Evolutionary conservation across 768 basidiomycete species (phyloP).

Genomic region (Xerocomus spinulosus): DNA sequence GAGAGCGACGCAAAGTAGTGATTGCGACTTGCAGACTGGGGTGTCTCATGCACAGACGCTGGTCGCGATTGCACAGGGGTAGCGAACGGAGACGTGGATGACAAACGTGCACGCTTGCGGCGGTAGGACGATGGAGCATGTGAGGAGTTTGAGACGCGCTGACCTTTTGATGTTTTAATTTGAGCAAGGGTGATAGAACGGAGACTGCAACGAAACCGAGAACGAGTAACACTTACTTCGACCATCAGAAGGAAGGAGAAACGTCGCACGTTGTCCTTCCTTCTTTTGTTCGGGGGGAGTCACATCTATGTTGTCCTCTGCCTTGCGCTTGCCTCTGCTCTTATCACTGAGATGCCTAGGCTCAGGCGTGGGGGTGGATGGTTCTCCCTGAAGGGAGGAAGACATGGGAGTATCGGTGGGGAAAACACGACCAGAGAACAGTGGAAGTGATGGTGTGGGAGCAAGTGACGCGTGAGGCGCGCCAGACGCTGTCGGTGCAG

Average conservation of each 20-base stretch:
- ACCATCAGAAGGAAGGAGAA: constrained; percentile 51
- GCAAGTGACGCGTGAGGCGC: constrained; percentile 10
- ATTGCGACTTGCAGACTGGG: constrained; percentile 13
- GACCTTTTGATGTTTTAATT: constrained; percentile 36
- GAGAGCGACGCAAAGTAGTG: constrained; percentile 31
- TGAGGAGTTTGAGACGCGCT: constrained; percentile 50
- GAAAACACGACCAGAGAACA: constrained; percentile 11
- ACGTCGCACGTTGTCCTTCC: constrained; percentile 51
- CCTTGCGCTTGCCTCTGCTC: constrained; percentile 64
- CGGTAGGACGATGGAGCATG: constrained; percentile 70
- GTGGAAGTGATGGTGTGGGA: constrained; percentile 18
- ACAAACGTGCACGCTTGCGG: constrained; percentile 65
- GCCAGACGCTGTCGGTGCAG: constrained; percentile 10
- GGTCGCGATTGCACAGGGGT: constrained; percentile 32
- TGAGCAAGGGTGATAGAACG: constrained; percentile 23
- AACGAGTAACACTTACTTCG: constrained; percentile 45
- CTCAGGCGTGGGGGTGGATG: constrained; percentile 33
- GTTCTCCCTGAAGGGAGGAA: constrained; percentile 17
- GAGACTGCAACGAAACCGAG: constrained; percentile 15
- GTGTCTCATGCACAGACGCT: constrained; percentile 26
- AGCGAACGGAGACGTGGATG: constrained; percentile 34
- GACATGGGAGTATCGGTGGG: constrained; percentile 9
- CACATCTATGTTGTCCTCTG: constrained; percentile 64
- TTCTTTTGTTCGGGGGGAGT: constrained; percentile 63
- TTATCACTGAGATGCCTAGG: constrained; percentile 31